A percentile compares a stretch with the other conserved stretches of the same genome.
Evolutionary conservation across 805 yeast genomes (phyloP).

Genomic region (Yarrowia keelungensis): DNA sequence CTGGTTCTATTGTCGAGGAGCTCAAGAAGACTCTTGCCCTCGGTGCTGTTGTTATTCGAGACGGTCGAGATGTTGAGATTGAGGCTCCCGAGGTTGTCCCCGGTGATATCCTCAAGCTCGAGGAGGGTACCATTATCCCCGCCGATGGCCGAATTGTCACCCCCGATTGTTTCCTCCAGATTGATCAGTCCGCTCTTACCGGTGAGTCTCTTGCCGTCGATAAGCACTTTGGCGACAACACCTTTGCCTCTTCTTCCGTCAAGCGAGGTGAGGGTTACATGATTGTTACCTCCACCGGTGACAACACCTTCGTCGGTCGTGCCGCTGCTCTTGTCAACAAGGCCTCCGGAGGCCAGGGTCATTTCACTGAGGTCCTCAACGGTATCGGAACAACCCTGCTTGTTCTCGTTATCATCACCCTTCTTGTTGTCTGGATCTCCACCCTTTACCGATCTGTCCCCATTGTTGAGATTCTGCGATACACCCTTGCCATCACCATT

Average conservation of each 20-base stretch:
- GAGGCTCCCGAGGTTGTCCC: constrained; percentile 89
- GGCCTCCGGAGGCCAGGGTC: constrained; percentile 93
- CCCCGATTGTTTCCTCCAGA: constrained; percentile 84
- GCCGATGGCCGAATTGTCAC: constrained; percentile 91
- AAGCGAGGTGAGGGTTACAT: constrained; percentile 95
- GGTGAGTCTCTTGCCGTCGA: constrained; percentile 98
- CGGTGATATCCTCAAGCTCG: constrained; percentile 91
- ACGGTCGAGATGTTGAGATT: constrained; percentile 76
- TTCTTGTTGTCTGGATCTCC: constrained; percentile 90
- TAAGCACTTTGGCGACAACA: constrained; percentile 84
- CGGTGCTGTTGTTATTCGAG: constrained; percentile 84
- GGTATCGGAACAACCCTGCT: constrained; percentile 94
- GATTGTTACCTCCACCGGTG: constrained; percentile 96
- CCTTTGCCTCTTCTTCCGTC: constrained; percentile 92
- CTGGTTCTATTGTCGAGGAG: constrained; percentile 97
- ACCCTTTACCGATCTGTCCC: constrained; percentile 90
- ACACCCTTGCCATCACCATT: constrained; percentile 93
- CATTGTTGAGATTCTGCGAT: constrained; percentile 87
- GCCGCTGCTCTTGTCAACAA: constrained; percentile 96
- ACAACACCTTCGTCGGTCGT: constrained; percentile 93
- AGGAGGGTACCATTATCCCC: constrained; percentile 91
- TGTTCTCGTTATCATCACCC: constrained; percentile 85
- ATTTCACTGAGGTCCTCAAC: constrained; percentile 95
- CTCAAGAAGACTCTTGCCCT: constrained; percentile 94
- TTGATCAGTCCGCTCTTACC: constrained; percentile 96